phyloP scores from a whole-genome alignment of 2,329 filamentous ascomycete species.

The Scopulariopsis brevicaulis region DNA sequence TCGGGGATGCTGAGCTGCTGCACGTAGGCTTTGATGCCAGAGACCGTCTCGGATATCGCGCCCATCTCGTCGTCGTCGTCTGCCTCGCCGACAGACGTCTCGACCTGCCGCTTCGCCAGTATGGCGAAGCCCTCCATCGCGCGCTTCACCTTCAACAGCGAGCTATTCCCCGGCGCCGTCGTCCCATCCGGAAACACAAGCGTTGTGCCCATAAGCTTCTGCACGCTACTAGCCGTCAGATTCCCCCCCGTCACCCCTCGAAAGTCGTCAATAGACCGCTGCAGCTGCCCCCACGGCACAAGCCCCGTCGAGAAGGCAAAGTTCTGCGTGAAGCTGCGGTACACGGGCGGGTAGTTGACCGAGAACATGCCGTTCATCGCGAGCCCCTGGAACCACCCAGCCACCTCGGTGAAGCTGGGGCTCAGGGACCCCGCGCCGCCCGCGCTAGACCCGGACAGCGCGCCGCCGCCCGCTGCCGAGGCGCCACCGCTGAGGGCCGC shows the following conservation, averaged over 20 bases:
- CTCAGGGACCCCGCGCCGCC: conserved; percentile 55
- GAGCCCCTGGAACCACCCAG: conserved; percentile 87
- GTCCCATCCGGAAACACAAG: conserved; percentile 57
- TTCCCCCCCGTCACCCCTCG: conserved; percentile 74
- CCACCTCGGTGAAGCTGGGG: conserved; percentile 75
- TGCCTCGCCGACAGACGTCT: conserved; percentile 28
- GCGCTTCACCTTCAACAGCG: conserved; percentile 40
- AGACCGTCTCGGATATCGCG: conserved; percentile 41
- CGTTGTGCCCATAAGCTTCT: conserved; percentile 63
- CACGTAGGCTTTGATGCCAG: conserved; percentile 72
- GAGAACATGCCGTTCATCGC: conserved; percentile 95
- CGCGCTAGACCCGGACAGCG: conserved; percentile 32
- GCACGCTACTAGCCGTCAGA: conserved; percentile 66
- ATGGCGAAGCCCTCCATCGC: conserved; percentile 30
- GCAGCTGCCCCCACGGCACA: conserved; percentile 71
- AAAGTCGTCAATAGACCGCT: conserved; percentile 75
- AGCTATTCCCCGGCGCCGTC: conserved; percentile 26
- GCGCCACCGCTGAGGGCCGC: conserved; percentile 44
- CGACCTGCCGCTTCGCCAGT: conserved; percentile 41
- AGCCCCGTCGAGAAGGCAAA: conserved; percentile 86
- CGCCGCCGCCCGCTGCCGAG: conserved; percentile 35
- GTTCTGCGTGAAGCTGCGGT: conserved; percentile 83
- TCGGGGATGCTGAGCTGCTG: conserved; percentile 76
- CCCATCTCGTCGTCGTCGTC: conserved; percentile 10
- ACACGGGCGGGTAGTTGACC: conserved; percentile 76